Evolutionary conservation across 1,284 basidiomycete species (phyloP).

Genomic region (Rhodotorula sp.): DNA sequence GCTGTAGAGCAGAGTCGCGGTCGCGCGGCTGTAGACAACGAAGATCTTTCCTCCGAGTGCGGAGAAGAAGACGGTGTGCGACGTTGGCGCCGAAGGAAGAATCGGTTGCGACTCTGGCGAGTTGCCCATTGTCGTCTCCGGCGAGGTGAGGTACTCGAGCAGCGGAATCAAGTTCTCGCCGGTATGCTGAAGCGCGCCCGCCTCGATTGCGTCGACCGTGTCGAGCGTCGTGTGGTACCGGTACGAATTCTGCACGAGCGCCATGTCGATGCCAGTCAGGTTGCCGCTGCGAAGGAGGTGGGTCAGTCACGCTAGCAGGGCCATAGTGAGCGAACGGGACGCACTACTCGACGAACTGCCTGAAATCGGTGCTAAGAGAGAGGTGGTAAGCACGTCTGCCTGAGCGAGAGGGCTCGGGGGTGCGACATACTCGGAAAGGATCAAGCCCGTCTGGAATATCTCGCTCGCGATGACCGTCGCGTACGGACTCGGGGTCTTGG

Average conservation of each 20-base stretch:
- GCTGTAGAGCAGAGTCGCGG: slow-evolving; percentile 69
- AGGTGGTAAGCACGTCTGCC: too few relatives aligned
- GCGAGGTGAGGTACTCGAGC: slow-evolving; percentile 68
- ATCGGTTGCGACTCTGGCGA: slow-evolving; percentile 18
- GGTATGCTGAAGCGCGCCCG: slow-evolving; percentile 82
- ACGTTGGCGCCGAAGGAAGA: slow-evolving; percentile 60
- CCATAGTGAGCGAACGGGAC: background rate
- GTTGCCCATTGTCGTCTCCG: slow-evolving; percentile 64
- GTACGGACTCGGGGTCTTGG: slow-evolving; percentile 81
- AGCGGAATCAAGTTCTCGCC: slow-evolving; percentile 86
- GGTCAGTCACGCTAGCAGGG: too few relatives aligned
- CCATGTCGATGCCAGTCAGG: slow-evolving; percentile 68
- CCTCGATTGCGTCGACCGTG: slow-evolving; percentile 74
- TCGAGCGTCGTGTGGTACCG: slow-evolving; percentile 55
- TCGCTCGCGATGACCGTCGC: slow-evolving; percentile 93
- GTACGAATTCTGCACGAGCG: slow-evolving; percentile 89
- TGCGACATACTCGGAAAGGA: slow-evolving; percentile 70
- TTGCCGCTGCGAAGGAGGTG: slow-evolving; percentile 55
- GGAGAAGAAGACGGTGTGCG: slow-evolving; percentile 68
- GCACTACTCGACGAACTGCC: slow-evolving; percentile 11
- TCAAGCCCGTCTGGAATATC: slow-evolving; percentile 87
- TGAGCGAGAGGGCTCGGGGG: too few relatives aligned
- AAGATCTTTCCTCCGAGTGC: slow-evolving; percentile 66
- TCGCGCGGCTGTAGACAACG: slow-evolving; percentile 67
- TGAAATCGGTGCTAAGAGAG: slow-evolving; percentile 11